Evolutionary conservation across 805 yeast genomes (phyloP).

Genomic region (Ogataea nakhonphanomensis): DNA sequence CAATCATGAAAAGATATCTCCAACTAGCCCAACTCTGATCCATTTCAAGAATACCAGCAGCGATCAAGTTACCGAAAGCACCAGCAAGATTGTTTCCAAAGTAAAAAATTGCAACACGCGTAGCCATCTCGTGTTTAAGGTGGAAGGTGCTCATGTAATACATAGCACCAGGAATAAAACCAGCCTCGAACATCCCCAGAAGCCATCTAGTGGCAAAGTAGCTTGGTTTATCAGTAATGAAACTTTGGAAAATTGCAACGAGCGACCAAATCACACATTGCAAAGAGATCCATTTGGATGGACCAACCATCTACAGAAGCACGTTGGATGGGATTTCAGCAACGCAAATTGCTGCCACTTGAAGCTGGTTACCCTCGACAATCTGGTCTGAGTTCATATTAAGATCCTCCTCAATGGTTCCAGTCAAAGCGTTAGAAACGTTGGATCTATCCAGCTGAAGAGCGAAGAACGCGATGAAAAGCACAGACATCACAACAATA

Average conservation of each 20-base stretch:
- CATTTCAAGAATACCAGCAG: slow-evolving; percentile 38
- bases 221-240: slow-evolving; percentile 1
- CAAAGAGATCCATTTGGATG: slow-evolving; percentile 42
- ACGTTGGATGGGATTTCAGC: slow-evolving; percentile 1
- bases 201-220: slow-evolving; percentile 30
- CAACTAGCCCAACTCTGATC: slow-evolving; percentile 38
- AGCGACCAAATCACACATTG: slow-evolving; percentile 38
- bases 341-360: slow-evolving; percentile 1
- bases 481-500: slow-evolving; percentile 1
- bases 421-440: slow-evolving; percentile 45
- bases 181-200: slow-evolving; percentile 35
- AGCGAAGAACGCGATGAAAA: slow-evolving; percentile 1
- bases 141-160: slow-evolving; percentile 35
- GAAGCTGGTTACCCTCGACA: slow-evolving; percentile 1
- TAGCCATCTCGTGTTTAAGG: slow-evolving; percentile 34
- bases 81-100: slow-evolving; percentile 31
- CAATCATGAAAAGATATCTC: slow-evolving; percentile 45
- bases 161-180: slow-evolving; percentile 36
- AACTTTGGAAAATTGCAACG: slow-evolving; percentile 7
- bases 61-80: slow-evolving; percentile 36
- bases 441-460: slow-evolving; percentile 41
- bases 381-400: slow-evolving; percentile 23
- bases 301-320: slow-evolving; percentile 26
- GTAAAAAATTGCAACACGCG: slow-evolving; percentile 34
- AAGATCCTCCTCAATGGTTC: slow-evolving; percentile 40